Evolutionary conservation across 345 rosid genomes (phyloP), one percentile per base, ranked within the genome.

Genomic region (Hibiscus trionum): DNA sequence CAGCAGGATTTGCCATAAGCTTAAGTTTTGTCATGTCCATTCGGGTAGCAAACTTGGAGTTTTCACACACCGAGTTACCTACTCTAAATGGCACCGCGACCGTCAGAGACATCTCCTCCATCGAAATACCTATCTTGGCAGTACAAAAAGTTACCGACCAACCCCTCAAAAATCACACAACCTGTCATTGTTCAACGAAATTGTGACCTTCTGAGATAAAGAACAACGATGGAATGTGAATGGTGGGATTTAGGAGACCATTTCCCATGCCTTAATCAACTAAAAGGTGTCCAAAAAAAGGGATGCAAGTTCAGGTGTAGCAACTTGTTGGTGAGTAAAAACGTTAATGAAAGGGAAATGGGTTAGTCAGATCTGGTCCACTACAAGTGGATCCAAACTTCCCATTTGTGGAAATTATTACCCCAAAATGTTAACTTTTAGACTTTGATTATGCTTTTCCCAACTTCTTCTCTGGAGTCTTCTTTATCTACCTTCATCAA

Each of bases 91-190:
- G 89, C 83, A 86, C 77, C 31, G 67, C 74, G 65, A 81, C 85
- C 73, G 80, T 74, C 75, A 63, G 52, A 79, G 77, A 77, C 88
- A 89, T 89, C 83, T 79, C 89, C 85, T 84, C 86, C 90, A 82
- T 89, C 80, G 77, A 84, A 82, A 83, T 83, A 87, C 78, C 72
- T 81, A 69, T 76, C 83, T 61, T 10, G 75, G 69, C 71, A 75
- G 87, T 59, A 77, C 75, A 78, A 76, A 83, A 82, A 79, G 84
- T 81, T 60, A 73, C 79, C 83, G 80, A 66, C 78, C 73, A 77
- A 73, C 71, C 79, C 82, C 76, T 67, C 73, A 27, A 81, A 62
- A 80, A 76, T 35, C 72, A 80, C 77, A 78, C 73, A 75, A 71
- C 80, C 83, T 76, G 79, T 80, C 91, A 89, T 84, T 75, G 62